These are phyloP conservation scores for Anthoceros angustus DNA, from an alignment of 225 moss, liverwort and hornwort genomes.

Conservation along the genomic window DNA sequence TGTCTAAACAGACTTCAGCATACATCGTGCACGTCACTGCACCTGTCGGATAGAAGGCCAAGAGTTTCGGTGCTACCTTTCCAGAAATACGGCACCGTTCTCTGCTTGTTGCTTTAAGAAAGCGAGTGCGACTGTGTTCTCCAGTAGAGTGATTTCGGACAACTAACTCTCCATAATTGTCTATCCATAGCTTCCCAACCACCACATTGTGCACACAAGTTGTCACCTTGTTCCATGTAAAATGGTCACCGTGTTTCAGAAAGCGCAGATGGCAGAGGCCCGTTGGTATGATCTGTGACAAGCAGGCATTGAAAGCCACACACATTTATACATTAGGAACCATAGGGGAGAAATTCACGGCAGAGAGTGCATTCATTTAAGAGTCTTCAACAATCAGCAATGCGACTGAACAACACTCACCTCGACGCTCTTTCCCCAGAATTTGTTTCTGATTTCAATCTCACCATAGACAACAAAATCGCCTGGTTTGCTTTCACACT, in stretches of 20 bases:
- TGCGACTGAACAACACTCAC: constrained; percentile 22
- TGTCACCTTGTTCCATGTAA: constrained; percentile 79
- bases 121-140: constrained; percentile 69
- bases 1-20: neutral
- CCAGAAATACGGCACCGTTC: constrained; percentile 87
- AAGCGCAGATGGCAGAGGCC: constrained; percentile 62
- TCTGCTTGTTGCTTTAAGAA: constrained; percentile 85
- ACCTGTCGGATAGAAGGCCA: no score
- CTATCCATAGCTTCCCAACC: constrained; percentile 91
- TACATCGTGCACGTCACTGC: no score
- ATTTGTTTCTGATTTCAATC: constrained; percentile 92
- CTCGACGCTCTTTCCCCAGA: constrained; percentile 99
- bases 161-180: constrained; percentile 88
- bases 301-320: neutral
- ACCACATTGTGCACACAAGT: constrained; percentile 98
- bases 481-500: constrained; percentile 46
- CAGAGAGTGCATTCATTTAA: neutral
- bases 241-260: constrained; percentile 66
- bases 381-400: neutral
- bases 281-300: constrained; percentile 60
- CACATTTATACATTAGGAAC: neutral
- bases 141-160: constrained; percentile 73
- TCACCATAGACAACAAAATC: constrained; percentile 69
- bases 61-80: constrained; percentile 28
- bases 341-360: neutral